A percentile compares a stretch with the other conserved stretches of the same genome.
Conservation (phyloP, 768 basidiomycete species). For the Tricholoma sp. region DNA sequence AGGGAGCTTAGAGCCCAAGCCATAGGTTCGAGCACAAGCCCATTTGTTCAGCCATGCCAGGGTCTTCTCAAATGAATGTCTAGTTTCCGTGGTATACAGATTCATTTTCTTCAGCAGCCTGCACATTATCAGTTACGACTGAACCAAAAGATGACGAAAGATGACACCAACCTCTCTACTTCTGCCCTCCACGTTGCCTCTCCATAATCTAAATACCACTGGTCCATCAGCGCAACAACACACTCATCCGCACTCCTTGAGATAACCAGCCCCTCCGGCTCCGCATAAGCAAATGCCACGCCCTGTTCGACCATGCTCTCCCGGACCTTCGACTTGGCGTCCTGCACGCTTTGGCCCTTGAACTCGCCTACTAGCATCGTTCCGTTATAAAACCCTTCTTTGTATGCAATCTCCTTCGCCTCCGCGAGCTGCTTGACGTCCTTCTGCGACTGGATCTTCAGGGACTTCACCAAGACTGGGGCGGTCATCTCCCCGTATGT, state of each 20-base stretch:
- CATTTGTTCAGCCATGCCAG: constrained; percentile 96
- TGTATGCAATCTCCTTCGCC: constrained; percentile 97
- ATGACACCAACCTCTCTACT: constrained; percentile 64
- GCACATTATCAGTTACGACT: constrained; percentile 3
- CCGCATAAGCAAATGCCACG: constrained; percentile 87
- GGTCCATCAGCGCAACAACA: constrained; percentile 96
- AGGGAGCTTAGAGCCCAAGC: constrained; percentile 90
- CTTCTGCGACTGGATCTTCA: constrained; percentile 95
- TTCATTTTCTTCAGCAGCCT: constrained; percentile 85
- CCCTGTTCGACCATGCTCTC: constrained; percentile 74
- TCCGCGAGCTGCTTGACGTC: constrained; percentile 91
- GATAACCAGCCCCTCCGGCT: constrained; percentile 88
- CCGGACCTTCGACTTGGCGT: constrained; percentile 87
- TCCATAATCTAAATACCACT: constrained; percentile 99
- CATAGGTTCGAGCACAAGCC: constrained; percentile 98
- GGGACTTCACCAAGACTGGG: constrained; percentile 71
- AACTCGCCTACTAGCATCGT: constrained; percentile 89
- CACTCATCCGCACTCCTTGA: constrained; percentile 95
- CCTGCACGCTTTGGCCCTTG: constrained; percentile 83
- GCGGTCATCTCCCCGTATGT: constrained; percentile 93
- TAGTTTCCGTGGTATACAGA: constrained; percentile 86
- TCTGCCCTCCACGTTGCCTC: constrained; percentile 84
- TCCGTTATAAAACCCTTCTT: constrained; percentile 96
- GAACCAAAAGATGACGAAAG: not conserved
- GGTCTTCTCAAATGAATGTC: constrained; percentile 87